Evolutionary conservation across 345 rosid species (phyloP).

Genomic region (Melastoma malabathricum): DNA sequence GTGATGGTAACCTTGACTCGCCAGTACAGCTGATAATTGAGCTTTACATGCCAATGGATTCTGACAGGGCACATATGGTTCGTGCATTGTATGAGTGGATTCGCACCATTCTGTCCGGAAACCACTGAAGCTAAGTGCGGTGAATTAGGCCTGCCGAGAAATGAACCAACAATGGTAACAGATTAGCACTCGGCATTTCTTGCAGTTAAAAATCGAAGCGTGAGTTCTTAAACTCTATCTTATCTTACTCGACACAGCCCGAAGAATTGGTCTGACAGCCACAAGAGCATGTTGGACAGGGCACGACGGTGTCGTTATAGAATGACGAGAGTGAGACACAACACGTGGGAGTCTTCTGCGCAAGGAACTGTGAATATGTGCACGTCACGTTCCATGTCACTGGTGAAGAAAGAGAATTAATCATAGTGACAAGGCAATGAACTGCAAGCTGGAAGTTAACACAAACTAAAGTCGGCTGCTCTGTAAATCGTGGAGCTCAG

Average conservation of each 20-base stretch:
- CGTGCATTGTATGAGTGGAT: conserved; percentile 63
- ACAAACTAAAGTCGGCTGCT: too few species aligned
- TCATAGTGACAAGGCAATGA: not conserved
- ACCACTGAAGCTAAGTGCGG: conserved; percentile 56
- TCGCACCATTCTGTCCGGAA: conserved; percentile 27
- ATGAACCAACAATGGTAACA: too few species aligned
- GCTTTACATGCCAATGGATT: conserved; percentile 86
- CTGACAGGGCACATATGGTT: conserved; percentile 87
- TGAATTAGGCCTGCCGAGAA: conserved; percentile 27
- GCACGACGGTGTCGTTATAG: conserved; percentile 55
- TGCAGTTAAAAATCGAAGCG: not conserved
- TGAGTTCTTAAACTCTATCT: not conserved
- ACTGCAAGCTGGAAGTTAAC: not conserved
- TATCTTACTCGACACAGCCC: conserved; percentile 61
- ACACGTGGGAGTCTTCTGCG: conserved; percentile 63
- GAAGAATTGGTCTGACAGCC: conserved; percentile 47
- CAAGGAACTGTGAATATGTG: conserved; percentile 74
- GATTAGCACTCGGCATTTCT: too few species aligned
- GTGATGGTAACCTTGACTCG: conserved; percentile 62
- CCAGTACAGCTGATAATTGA: conserved; percentile 80
- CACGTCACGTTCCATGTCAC: conserved; percentile 97
- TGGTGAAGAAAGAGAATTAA: conserved; percentile 12
- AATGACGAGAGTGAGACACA: conserved; percentile 90
- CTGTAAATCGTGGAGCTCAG: too few species aligned
- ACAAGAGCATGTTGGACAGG: conserved; percentile 77